These are phyloP conservation scores for Aureobasidium sp. DNA, from an alignment of 2,329 filamentous ascomycete genomes.

Conservation along the genomic window DNA sequence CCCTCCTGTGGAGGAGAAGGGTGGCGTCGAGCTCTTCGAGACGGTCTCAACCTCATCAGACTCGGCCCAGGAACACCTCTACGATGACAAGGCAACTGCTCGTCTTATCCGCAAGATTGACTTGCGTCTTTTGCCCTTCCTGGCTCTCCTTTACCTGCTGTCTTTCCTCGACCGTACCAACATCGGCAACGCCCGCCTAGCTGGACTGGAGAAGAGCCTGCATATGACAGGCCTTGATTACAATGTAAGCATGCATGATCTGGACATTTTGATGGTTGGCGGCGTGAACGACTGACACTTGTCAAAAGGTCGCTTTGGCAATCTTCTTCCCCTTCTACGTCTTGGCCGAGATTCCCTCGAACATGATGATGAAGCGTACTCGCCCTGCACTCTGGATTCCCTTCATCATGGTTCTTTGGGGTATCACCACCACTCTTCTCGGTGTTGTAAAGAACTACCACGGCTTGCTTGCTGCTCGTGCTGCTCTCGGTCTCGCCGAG, in stretches of 20 bases:
- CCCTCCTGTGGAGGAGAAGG: slow-evolving; percentile 7
- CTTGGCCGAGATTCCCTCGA: slow-evolving; percentile 23
- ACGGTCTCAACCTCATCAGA: slow-evolving; percentile 8
- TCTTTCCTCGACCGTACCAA: slow-evolving; percentile 47
- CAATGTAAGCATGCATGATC: slow-evolving; percentile 40
- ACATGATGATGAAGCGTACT: slow-evolving; percentile 31
- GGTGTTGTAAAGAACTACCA: slow-evolving; percentile 27
- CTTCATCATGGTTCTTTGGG: slow-evolving; percentile 28
- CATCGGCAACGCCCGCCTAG: slow-evolving; percentile 52
- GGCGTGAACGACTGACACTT: neutral
- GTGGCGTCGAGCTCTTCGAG: slow-evolving; percentile 17
- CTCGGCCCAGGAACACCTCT: slow-evolving; percentile 4
- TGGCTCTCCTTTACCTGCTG: slow-evolving; percentile 51
- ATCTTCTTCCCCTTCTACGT: slow-evolving; percentile 60
- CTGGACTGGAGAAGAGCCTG: slow-evolving; percentile 52
- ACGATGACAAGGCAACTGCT: slow-evolving; percentile 22
- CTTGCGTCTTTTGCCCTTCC: slow-evolving; percentile 44
- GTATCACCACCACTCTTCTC: slow-evolving; percentile 27
- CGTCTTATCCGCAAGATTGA: slow-evolving; percentile 46
- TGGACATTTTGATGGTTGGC: too few relatives aligned
- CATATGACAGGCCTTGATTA: slow-evolving; percentile 59
- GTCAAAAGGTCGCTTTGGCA: slow-evolving; percentile 53
- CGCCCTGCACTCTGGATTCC: slow-evolving; percentile 25
- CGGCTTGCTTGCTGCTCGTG: slow-evolving; percentile 25
- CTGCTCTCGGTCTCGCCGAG: slow-evolving; percentile 24